Evolutionary conservation across 768 basidiomycete genomes (phyloP), one percentile per base, ranked within the genome.

Genomic region (Daedaleopsis sinensis): DNA sequence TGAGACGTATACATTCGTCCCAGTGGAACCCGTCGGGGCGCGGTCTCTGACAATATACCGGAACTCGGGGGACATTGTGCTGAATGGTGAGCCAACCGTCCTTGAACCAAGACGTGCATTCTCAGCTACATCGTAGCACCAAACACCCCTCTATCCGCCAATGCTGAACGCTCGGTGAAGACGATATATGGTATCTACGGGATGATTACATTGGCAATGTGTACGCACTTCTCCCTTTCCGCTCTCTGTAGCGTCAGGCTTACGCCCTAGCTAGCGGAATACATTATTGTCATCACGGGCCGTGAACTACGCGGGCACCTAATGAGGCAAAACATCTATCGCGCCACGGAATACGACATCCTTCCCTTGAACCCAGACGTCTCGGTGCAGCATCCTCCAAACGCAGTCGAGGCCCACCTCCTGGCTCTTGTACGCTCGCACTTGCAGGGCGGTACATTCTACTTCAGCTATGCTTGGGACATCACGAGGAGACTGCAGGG

Each of bases 381-480:
- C 47, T 84, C 89, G 27, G 81, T 84, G 5, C 79, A 84, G 50
- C 82, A 83, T 67, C 85, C 89, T 52, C 87, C 91, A 7, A 90
- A 94, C 73, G 89, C 91, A 3, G 89, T 94, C 23, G 97, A 99
- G 78, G 83, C 87, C 13, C 93, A 96, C 71, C 79, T 98, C 5
- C 78, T 98, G 43, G 88, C 87, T 3, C 88, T 98, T 35, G 86
- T 98, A 57, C 88, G 90, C 62, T 88, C 90, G 38, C 96, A 98
- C 73, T 78, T 98, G 19, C 79, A 82, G 55, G 78, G 83, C 18
- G 93, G 93, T n/a, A 80, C 81, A 54, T 93, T 98, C 71, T 81
- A 95, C 71, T 97, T 94, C 77, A 92, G 91, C 63, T 97, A 98
- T 73, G 85, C 82, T 1, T 96, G 87, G 83, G 94, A 98, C 73